A percentile compares a stretch with the other conserved stretches of the same genome.
These are phyloP conservation scores for Yamadazyma akitaensis DNA, from an alignment of 805 yeast species.

Conservation along the genomic window DNA sequence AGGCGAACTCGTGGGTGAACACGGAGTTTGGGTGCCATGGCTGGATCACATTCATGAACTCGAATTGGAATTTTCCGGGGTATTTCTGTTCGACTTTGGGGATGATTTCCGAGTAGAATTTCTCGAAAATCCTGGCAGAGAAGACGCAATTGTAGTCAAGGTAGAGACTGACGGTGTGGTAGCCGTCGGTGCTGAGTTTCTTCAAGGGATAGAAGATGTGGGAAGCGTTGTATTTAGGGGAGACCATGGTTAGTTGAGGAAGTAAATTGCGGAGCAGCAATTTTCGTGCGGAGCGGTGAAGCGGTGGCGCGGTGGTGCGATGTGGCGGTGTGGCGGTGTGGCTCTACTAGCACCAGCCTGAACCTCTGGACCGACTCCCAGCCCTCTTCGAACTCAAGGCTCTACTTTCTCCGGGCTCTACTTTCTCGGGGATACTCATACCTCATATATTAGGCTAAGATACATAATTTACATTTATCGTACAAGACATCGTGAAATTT, in stretches of 20 bases:
- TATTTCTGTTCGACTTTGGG: constrained; percentile 47
- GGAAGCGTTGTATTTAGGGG: constrained; percentile 40
- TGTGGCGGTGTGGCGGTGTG: not conserved
- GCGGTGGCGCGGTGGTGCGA: no score
- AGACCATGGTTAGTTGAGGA: constrained; percentile 26
- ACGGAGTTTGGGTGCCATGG: constrained; percentile 87
- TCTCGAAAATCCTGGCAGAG: constrained; percentile 60
- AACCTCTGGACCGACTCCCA: no score
- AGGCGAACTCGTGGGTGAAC: constrained; percentile 63
- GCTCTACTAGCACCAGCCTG: no score
- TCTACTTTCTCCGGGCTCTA: no score
- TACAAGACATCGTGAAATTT: constrained; percentile 38
- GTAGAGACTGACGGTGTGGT: constrained; percentile 56
- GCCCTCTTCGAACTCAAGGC: no score
- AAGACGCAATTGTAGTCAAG: constrained; percentile 79
- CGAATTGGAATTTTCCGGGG: constrained; percentile 54
- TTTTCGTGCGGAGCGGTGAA: not conserved
- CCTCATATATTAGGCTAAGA: constrained; percentile 16
- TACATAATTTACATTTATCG: constrained; percentile 44
- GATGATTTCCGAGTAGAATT: constrained; percentile 49
- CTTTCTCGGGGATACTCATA: no score
- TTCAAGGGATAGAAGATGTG: constrained; percentile 26
- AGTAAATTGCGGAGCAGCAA: not conserved
- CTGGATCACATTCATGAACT: constrained; percentile 73
- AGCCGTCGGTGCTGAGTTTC: constrained; percentile 8